Conservation (phyloP, 805 yeast species). For the Candida lessepsii region DNA sequence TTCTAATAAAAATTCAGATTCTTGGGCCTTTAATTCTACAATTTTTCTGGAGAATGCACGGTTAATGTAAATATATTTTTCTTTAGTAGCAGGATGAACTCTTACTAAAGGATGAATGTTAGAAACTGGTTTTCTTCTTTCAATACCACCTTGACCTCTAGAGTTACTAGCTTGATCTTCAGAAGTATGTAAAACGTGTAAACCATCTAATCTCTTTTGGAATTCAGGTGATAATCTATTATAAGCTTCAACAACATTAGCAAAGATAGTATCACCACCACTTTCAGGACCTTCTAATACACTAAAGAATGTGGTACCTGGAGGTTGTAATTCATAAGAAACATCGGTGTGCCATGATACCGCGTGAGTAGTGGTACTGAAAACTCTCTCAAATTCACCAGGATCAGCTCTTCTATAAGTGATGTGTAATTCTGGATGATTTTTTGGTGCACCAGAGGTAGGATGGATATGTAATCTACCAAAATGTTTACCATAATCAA, state of each 20-base stretch:
- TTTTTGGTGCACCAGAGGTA: constrained; percentile 68
- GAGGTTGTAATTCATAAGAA: constrained; percentile 70
- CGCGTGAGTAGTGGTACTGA: constrained; percentile 34
- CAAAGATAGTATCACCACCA: constrained; percentile 80
- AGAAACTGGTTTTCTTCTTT: constrained; percentile 66
- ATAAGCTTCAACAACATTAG: constrained; percentile 71
- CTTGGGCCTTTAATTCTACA: constrained; percentile 71
- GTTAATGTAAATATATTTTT: constrained; percentile 58
- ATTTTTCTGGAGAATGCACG: constrained; percentile 63
- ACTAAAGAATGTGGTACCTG: constrained; percentile 66
- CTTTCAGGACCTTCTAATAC: constrained; percentile 56
- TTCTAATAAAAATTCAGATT: constrained; percentile 58
- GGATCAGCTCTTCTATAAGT: constrained; percentile 52
- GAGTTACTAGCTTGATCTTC: constrained; percentile 67
- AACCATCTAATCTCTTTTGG: constrained; percentile 55
- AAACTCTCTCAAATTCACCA: constrained; percentile 35
- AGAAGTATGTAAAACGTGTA: constrained; percentile 70
- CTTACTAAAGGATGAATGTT: constrained; percentile 70
- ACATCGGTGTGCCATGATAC: constrained; percentile 72
- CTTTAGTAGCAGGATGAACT: constrained; percentile 68
- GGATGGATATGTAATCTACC: constrained; percentile 76
- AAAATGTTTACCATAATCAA: constrained; percentile 59
- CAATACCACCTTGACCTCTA: constrained; percentile 55
- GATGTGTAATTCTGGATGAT: constrained; percentile 61
- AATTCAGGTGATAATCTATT: constrained; percentile 66